Evolutionary conservation across 2,329 filamentous ascomycete species (phyloP).

Genomic region (Parasarocladium wereldwijsianum): DNA sequence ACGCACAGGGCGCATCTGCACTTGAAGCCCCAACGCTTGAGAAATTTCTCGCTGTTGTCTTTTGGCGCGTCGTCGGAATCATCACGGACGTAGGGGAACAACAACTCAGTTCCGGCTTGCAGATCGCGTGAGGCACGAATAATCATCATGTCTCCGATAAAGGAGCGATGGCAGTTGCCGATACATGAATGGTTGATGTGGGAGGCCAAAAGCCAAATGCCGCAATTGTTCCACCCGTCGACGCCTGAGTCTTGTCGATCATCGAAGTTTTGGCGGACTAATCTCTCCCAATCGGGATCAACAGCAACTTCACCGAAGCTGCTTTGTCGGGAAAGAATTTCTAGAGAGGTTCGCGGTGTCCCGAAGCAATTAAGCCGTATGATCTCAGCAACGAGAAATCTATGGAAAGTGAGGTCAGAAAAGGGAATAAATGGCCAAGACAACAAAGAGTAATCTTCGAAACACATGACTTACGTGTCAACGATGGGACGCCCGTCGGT

Average conservation of each 20-base stretch:
- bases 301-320: too few species aligned
- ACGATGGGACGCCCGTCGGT: constrained; percentile 25
- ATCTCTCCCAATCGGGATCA: background rate
- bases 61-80: too few species aligned
- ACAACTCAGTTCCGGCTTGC: constrained; percentile 27
- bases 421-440: background rate
- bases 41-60: constrained; percentile 7
- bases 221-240: constrained; percentile 14
- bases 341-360: constrained; percentile 11
- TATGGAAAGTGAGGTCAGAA: constrained; percentile 6
- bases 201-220: constrained; percentile 33
- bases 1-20: constrained; percentile 26
- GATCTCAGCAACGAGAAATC: constrained; percentile 30
- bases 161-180: constrained; percentile 28
- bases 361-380: constrained; percentile 29
- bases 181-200: constrained; percentile 38
- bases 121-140: constrained; percentile 30
- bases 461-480: constrained; percentile 31
- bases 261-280: too few species aligned
- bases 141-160: constrained; percentile 40
- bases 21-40: constrained; percentile 23
- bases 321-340: background rate
- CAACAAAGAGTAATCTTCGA: too few species aligned
- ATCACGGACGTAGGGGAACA: constrained; percentile 24
- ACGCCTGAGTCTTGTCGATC: background rate